Base-by-base conservation (phyloP, 1,284 basidiomycete species). In the Leucoagaricus sp. region DNA sequence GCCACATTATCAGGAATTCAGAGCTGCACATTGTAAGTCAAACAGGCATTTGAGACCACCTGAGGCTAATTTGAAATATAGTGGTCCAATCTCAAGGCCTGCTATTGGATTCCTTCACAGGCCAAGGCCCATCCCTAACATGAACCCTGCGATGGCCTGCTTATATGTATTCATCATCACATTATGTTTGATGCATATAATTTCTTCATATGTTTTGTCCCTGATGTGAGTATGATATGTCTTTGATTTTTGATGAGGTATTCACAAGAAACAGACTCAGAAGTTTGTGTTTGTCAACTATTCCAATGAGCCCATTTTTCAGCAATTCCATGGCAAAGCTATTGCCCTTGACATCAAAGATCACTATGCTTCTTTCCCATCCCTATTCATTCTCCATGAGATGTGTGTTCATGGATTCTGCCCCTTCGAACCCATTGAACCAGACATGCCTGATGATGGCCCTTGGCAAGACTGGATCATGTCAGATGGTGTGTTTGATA, bases 381-480 rank as follows among this genome's bases (percentile, higher is more conserved):
- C 64, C 38, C 41, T 68, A 23, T 69, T 70, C 57, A 61, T 72
- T 38, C 51, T 69, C 58, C 67, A 70, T 47, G 69, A 72, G 48
- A 65, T 63, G 61, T 66, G 64, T n/a, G 65, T 68, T 55, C 67
- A 65, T 33, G 66, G 64, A 29, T 63, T 60, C 55, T 52, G 65
- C 47, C 67, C 68, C 31, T 70, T 70, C 49, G 15, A 54, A 61
- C 61, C 60, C n/a, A 40, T 41, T 31, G 23, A 21, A 45, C 57
- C 26, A 4, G 54, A 58, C 38, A n/a, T 61, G 15, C 60, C 62
- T 34, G 51, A 46, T 41, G 55, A 46, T 29, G 29, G 17, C 26
- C 19, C 54, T 21, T 63, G 62, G 60, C 65, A 69, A 65, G 65
- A 67, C 58, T 69, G 65, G 63, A 62, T 66, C 36, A 34, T 41